Conservation (phyloP, 2,329 filamentous ascomycete species). For the Fusarium marasasianum region DNA sequence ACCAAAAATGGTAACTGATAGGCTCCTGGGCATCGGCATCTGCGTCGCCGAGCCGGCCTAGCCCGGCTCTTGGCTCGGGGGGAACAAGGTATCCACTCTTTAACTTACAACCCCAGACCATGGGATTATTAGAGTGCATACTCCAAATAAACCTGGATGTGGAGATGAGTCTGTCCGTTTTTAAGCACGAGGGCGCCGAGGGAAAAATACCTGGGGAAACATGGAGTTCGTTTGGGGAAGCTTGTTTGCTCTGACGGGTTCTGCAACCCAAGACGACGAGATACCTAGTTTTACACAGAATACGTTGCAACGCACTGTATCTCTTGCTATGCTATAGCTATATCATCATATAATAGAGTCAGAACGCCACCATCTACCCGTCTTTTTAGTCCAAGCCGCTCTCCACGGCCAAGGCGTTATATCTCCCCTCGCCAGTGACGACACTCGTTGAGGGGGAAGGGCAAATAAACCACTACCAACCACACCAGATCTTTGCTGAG, state of each 20-base stretch:
- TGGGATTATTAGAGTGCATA: neutral
- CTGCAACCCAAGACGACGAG: neutral
- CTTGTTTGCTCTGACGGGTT: neutral
- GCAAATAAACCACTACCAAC: neutral
- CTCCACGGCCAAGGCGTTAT: constrained; percentile 15
- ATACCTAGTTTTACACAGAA: neutral
- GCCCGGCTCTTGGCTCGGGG: constrained; percentile 27
- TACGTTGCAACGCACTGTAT: neutral
- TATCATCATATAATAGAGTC: neutral
- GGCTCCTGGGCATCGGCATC: neutral
- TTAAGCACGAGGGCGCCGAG: neutral
- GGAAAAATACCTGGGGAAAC: neutral
- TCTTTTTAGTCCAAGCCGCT: neutral
- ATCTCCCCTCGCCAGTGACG: constrained; percentile 7
- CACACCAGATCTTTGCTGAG: neutral
- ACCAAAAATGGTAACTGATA: constrained; percentile 12
- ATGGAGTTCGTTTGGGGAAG: neutral
- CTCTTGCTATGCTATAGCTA: neutral
- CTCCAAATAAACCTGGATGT: neutral
- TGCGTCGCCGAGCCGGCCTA: constrained; percentile 33
- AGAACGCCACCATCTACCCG: constrained; percentile 1
- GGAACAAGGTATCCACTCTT: constrained; percentile 3
- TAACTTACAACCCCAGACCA: neutral
- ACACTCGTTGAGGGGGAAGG: neutral
- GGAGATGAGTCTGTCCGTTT: neutral